Conservation (phyloP, 768 basidiomycete genomes). For the Collybia sordida region DNA sequence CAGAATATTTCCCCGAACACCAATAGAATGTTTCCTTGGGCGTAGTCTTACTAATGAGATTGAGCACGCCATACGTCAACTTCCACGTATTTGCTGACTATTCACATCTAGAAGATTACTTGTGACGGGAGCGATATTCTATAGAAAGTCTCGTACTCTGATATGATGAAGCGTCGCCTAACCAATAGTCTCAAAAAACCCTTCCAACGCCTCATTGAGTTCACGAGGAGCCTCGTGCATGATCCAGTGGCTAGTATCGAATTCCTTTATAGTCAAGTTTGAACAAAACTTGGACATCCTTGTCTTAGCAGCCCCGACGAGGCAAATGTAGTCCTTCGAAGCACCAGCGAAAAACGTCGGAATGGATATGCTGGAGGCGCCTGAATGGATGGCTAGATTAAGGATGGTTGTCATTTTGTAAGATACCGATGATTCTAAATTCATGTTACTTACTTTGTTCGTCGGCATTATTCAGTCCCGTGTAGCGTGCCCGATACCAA, state of each 20-base stretch:
- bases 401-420: background rate
- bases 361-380: conserved; percentile 28
- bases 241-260: conserved; percentile 16
- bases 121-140: too few species aligned
- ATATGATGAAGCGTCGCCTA: too few species aligned
- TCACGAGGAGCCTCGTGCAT: conserved; percentile 15
- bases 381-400: conserved; percentile 8
- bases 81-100: too few species aligned
- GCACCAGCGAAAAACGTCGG: conserved; percentile 28
- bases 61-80: too few species aligned
- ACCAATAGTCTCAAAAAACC: too few species aligned
- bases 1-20: too few species aligned
- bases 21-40: too few species aligned
- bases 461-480: conserved; percentile 13
- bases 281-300: conserved; percentile 15
- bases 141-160: too few species aligned
- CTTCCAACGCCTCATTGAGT: conserved; percentile 5
- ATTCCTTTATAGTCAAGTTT: conserved; percentile 26
- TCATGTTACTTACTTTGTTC: conserved; percentile 25
- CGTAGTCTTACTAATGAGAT: too few species aligned
- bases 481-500: conserved; percentile 12
- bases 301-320: conserved; percentile 13
- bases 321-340: conserved; percentile 27
- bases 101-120: too few species aligned
- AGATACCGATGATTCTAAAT: conserved; percentile 17